These are phyloP conservation scores for Geoglossum glabrum DNA, from an alignment of 495 filamentous ascomycete genomes.

Conservation along the genomic window DNA sequence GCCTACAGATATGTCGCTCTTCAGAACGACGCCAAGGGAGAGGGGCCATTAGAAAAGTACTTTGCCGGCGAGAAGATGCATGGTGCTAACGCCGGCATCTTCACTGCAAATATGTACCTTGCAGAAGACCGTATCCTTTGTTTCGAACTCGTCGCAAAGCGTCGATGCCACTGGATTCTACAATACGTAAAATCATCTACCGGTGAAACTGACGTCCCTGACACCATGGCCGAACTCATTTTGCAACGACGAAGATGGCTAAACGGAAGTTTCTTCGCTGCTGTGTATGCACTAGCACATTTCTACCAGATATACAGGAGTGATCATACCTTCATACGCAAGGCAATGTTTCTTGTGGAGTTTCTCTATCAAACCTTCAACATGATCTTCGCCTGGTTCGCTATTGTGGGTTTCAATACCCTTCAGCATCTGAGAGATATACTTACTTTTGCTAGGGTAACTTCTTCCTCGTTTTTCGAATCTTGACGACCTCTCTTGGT, in stretches of 20 bases:
- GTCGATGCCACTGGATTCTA: slow-evolving; percentile 90
- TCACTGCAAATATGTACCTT: slow-evolving; percentile 99
- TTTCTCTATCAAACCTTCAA: slow-evolving; percentile 86
- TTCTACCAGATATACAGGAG: slow-evolving; percentile 89
- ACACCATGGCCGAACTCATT: slow-evolving; percentile 85
- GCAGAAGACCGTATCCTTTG: slow-evolving; percentile 98
- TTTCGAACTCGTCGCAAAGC: slow-evolving; percentile 94
- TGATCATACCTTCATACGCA: slow-evolving; percentile 70
- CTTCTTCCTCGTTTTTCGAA: slow-evolving; percentile 98
- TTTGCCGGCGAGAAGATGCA: slow-evolving; percentile 97
- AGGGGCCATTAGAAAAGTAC: slow-evolving; percentile 89
- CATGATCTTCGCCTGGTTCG: slow-evolving; percentile 99
- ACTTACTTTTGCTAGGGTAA: slow-evolving; percentile 38
- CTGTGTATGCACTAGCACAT: slow-evolving; percentile 84
- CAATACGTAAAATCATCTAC: slow-evolving; percentile 95
- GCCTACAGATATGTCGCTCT: slow-evolving; percentile 87
- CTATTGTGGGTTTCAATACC: slow-evolving; percentile 36
- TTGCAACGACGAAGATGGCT: slow-evolving; percentile 92
- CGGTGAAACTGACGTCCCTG: slow-evolving; percentile 96
- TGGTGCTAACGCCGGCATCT: slow-evolving; percentile 85
- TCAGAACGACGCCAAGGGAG: slow-evolving; percentile 87
- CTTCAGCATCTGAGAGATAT: not conserved
- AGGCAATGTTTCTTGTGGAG: slow-evolving; percentile 76
- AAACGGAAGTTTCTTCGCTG: slow-evolving; percentile 97
- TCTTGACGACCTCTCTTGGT: slow-evolving; percentile 72